phyloP scores from a whole-genome alignment of 371 early-diverging fungal genomes.

The Batkoa obscura region DNA sequence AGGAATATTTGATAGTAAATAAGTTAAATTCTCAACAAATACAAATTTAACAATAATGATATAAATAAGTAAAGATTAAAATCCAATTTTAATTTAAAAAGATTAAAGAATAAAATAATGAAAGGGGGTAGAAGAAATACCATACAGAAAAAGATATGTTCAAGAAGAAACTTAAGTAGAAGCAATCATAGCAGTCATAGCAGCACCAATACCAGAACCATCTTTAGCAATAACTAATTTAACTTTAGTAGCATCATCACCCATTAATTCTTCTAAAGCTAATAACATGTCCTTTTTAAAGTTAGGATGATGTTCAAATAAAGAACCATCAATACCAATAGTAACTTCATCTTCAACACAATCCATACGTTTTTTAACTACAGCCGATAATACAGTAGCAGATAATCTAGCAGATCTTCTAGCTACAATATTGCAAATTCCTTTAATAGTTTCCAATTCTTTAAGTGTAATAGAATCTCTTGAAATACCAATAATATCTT shows the following conservation, averaged over 20 bases:
- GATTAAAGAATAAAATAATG: too few relatives aligned
- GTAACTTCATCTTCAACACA: slow-evolving; percentile 30
- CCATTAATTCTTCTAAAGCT: slow-evolving; percentile 48
- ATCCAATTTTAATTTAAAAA: too few relatives aligned
- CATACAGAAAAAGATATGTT: too few relatives aligned
- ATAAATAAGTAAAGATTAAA: too few relatives aligned
- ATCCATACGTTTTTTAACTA: slow-evolving; percentile 47
- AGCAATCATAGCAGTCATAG: slow-evolving; percentile 8
- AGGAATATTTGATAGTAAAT: too few relatives aligned
- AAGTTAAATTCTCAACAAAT: too few relatives aligned
- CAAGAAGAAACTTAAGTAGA: neutral
- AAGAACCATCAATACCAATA: slow-evolving; percentile 84
- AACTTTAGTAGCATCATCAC: slow-evolving; percentile 22
- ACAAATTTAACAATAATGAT: too few relatives aligned
- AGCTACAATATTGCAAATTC: slow-evolving; percentile 70
- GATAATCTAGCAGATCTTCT: slow-evolving; percentile 73
- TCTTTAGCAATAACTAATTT: slow-evolving; percentile 16
- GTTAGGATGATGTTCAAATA: slow-evolving; percentile 84
- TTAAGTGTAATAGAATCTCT: slow-evolving; percentile 29
- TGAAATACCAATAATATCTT: slow-evolving; percentile 43
- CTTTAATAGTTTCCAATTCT: slow-evolving; percentile 66
- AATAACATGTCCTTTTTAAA: slow-evolving; percentile 61
- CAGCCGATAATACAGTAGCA: slow-evolving; percentile 64
- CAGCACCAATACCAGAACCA: slow-evolving; percentile 23
- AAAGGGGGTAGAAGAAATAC: too few relatives aligned